A percentile compares a stretch with the other conserved stretches of the same genome.
Conservation (phyloP, 257 asterid genomes). For the Nicotiana otophora region DNA sequence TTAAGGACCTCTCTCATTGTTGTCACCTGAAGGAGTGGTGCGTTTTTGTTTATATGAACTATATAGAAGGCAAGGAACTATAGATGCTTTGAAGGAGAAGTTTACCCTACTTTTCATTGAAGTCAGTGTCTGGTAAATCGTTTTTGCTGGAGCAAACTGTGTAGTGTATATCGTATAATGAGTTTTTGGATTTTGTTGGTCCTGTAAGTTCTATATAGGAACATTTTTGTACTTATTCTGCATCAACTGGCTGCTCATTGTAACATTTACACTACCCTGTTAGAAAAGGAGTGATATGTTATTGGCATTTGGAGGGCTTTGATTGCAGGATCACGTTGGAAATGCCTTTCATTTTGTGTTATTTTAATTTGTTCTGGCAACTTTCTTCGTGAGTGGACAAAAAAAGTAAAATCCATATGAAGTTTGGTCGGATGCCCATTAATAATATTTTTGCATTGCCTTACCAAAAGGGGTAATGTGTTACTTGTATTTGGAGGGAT, state of each 20-base stretch:
- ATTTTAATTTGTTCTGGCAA: neutral
- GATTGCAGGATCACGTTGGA: neutral
- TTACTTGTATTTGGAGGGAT: neutral
- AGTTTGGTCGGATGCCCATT: too few relatives aligned
- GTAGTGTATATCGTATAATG: neutral
- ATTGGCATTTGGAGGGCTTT: neutral
- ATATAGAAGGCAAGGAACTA: neutral
- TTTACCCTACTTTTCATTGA: neutral
- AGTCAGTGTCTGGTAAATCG: neutral
- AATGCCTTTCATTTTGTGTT: neutral
- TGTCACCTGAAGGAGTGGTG: neutral
- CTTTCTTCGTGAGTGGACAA: neutral
- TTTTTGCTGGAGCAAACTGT: neutral
- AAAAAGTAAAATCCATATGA: neutral
- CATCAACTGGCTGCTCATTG: neutral
- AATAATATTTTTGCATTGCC: too few relatives aligned
- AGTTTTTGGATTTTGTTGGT: neutral
- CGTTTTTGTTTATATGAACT: neutral
- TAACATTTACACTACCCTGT: neutral
- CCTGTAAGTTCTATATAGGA: neutral
- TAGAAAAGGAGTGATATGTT: neutral
- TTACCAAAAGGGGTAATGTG: neutral
- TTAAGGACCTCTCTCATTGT: neutral
- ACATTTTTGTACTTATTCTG: neutral
- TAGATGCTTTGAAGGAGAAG: neutral